A percentile compares a stretch with the other conserved stretches of the same genome.
phyloP scores from a whole-genome alignment of 2,329 filamentous ascomycete species.

The Aspergillus piperis region DNA sequence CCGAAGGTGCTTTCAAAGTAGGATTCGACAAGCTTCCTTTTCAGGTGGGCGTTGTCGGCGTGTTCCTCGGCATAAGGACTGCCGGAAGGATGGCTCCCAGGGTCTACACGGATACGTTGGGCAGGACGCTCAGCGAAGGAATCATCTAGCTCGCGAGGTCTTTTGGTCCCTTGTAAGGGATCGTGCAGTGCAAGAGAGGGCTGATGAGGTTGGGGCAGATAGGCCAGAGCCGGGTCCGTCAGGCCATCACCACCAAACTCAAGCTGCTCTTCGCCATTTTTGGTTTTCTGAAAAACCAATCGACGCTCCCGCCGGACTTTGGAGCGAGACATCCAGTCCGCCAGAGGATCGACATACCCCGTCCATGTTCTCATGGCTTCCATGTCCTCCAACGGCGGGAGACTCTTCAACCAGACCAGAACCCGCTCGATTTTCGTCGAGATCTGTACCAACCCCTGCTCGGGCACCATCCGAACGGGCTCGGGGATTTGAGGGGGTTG shows the following conservation, averaged over 20 bases:
- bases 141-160: conserved; percentile 17
- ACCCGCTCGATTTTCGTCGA: conserved; percentile 13
- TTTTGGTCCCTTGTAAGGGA: conserved; percentile 8
- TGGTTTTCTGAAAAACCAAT: neutral
- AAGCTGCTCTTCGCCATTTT: neutral
- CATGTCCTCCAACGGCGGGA: conserved; percentile 16
- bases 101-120: conserved; percentile 15
- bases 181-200: neutral
- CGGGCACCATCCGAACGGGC: neutral
- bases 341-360: neutral
- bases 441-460: conserved; percentile 7
- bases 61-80: conserved; percentile 3
- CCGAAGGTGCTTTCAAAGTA: conserved; percentile 17
- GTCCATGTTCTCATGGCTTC: conserved; percentile 5
- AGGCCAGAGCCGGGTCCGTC: neutral
- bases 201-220: neutral
- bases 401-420: conserved; percentile 13
- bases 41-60: neutral
- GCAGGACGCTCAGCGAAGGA: conserved; percentile 13
- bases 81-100: conserved; percentile 7
- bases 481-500: neutral
- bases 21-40: conserved; percentile 7
- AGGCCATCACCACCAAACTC: neutral
- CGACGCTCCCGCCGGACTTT: neutral
- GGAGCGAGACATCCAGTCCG: neutral